Conservation (phyloP, 2,329 filamentous ascomycete genomes). For the Colletotrichum orbiculare region DNA sequence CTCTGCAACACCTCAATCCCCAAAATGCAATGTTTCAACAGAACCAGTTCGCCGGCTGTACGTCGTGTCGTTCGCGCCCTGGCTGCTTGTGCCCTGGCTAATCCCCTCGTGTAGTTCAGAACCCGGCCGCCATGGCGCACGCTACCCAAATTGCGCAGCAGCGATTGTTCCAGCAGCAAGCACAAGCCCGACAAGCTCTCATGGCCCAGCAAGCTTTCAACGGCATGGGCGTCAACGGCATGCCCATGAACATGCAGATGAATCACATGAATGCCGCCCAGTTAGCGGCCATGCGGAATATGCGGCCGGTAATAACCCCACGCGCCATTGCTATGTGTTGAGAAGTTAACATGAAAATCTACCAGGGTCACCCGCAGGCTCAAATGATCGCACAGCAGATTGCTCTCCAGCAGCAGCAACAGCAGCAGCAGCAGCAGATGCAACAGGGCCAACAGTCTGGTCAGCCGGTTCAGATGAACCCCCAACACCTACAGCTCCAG, state of each 20-base stretch:
- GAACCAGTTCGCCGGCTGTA: conserved; percentile 50
- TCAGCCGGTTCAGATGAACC: conserved; percentile 60
- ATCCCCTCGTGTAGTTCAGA: conserved; percentile 44
- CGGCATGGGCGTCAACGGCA: conserved; percentile 57
- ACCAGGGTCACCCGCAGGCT: conserved; percentile 39
- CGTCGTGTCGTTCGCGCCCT: conserved; percentile 4
- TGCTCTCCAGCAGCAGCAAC: conserved; percentile 54
- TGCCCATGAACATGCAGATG: conserved; percentile 65
- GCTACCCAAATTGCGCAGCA: conserved; percentile 62
- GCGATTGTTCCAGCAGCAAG: conserved; percentile 66
- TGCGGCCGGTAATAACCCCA: conserved; percentile 53
- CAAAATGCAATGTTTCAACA: conserved; percentile 69
- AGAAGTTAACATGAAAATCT: conserved; percentile 1
- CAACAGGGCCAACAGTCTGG: conserved; percentile 56
- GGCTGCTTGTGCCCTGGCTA: conserved; percentile 1
- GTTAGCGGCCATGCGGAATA: conserved; percentile 60
- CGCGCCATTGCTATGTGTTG: not conserved
- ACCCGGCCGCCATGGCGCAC: conserved; percentile 52
- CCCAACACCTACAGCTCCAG: conserved; percentile 59
- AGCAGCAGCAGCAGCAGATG: conserved; percentile 51
- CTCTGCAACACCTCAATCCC: conserved; percentile 77
- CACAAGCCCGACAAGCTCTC: conserved; percentile 61
- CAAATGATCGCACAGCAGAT: conserved; percentile 60
- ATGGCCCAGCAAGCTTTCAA: conserved; percentile 64
- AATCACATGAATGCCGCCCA: conserved; percentile 62